Base-by-base conservation (phyloP, 1,139 yeast genomes). In the Nakaseomyces delphensis region DNA sequence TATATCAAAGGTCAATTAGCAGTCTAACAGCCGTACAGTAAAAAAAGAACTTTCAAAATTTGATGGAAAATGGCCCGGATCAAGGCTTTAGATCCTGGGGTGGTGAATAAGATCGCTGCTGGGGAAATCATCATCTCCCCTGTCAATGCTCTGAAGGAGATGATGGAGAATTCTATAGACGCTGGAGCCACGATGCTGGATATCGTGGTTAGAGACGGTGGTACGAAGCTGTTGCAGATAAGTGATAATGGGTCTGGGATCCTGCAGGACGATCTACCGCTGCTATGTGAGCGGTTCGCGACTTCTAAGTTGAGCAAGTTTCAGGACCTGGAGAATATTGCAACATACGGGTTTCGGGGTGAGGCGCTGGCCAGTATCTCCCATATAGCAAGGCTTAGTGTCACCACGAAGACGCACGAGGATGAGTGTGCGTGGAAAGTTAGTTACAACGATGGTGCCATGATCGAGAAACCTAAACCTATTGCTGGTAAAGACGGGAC, bases 41-140 rank as follows among this genome's bases (percentile, higher is more conserved):
- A 21, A 10, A 3, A 31, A 16, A 31, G 36, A 35, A 13, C 15
- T 9, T n/a, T 5, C 14, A 13, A 9, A 33, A 33, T 3, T 11
- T 7, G 13, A 9, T 13, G 14, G 7, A 11, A 25, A 19, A 38
- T 23, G 41, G 23, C 21, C 20, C 6, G 42, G 20, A 56, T 56
- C 36, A 50, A 49, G 42, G 52, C 59, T 3, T 43, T 59, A 31
- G 62, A 57, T 41, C 50, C 48, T 10, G 43, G 52, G 3, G 97
- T 89, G 27, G 84, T 93, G 42, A 89, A 86, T 60, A 74, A 82
- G 47, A 91, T 93, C 23, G 98, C 99, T 0, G 98, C 99, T 1
- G 98, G 98, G 0, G 98, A 93, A 65, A 86, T 93, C 64, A 85
- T 93, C 46, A 74, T 89, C 28, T 93, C 89, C 6, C 98, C 98